Conservation (phyloP, 2,329 filamentous ascomycete species). For the Botrytis sinoallii region DNA sequence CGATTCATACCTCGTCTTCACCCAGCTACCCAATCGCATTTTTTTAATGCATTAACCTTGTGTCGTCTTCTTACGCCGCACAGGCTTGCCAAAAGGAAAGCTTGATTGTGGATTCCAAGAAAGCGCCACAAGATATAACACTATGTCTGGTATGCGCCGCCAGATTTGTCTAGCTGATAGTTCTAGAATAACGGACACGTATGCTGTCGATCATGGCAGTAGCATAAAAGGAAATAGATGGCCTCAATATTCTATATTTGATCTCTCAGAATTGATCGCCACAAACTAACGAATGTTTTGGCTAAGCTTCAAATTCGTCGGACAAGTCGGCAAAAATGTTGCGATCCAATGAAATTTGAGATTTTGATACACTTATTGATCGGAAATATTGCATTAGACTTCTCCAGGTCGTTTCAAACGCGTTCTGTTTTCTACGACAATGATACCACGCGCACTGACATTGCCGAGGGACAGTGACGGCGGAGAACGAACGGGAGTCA, state of each 20-base stretch:
- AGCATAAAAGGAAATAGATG: not conserved
- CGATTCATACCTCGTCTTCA: too few relatives aligned
- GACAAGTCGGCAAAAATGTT: not conserved
- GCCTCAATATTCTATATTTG: not conserved
- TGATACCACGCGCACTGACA: slow-evolving; percentile 5
- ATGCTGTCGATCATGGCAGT: not conserved
- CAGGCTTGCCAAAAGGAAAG: slow-evolving; percentile 3
- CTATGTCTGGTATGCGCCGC: not conserved
- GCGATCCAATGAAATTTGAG: not conserved
- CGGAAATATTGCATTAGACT: not conserved
- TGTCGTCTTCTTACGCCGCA: not conserved
- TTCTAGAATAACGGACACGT: not conserved
- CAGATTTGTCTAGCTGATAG: not conserved
- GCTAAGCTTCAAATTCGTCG: not conserved
- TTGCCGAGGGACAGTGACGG: not conserved
- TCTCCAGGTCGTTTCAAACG: not conserved
- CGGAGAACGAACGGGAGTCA: not conserved
- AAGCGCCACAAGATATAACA: not conserved
- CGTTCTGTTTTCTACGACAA: not conserved
- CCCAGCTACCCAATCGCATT: not conserved
- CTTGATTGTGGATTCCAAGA: not conserved
- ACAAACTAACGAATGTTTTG: not conserved
- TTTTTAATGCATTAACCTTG: not conserved
- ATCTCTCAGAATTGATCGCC: not conserved
- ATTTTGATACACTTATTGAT: not conserved